These are phyloP conservation scores for Geranium brycei DNA, from an alignment of 345 rosid genomes.

Conservation along the genomic window DNA sequence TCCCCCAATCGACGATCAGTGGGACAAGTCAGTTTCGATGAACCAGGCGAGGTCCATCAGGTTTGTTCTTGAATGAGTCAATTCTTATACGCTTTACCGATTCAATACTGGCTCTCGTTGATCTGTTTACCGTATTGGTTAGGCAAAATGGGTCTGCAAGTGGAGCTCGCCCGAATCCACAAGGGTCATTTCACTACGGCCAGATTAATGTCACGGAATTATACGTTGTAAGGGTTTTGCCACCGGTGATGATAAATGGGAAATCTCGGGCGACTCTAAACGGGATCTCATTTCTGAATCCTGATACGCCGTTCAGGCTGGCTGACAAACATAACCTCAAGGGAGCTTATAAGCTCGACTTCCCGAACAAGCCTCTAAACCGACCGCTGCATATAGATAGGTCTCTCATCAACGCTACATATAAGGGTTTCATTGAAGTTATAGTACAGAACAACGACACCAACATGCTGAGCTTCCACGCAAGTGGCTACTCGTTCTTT, in stretches of 20 bases:
- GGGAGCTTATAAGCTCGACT: constrained; percentile 83
- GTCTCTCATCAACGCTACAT: constrained; percentile 79
- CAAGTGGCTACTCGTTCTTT: constrained; percentile 73
- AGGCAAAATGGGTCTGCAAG: constrained; percentile 85
- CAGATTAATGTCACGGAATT: constrained; percentile 65
- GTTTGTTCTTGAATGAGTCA: constrained; percentile 13
- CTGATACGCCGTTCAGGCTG: constrained; percentile 58
- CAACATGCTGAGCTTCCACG: constrained; percentile 75
- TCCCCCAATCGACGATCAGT: constrained; percentile 50
- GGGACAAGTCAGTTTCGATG: constrained; percentile 69
- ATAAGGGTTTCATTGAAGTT: constrained; percentile 73
- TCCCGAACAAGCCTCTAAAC: constrained; percentile 55
- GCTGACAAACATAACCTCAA: constrained; percentile 57
- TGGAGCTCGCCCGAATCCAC: constrained; percentile 98
- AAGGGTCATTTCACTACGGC: constrained; percentile 91
- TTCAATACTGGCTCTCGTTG: not conserved
- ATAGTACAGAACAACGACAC: constrained; percentile 86
- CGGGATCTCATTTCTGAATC: constrained; percentile 72
- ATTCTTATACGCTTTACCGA: too few relatives aligned
- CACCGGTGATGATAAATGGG: constrained; percentile 50
- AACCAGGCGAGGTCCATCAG: constrained; percentile 74
- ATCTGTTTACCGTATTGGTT: constrained; percentile 2
- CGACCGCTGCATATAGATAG: constrained; percentile 42
- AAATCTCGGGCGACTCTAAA: constrained; percentile 53
- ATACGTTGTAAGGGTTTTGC: constrained; percentile 54